Conservation (phyloP, 805 yeast genomes). For the Lipomyces kockii region DNA sequence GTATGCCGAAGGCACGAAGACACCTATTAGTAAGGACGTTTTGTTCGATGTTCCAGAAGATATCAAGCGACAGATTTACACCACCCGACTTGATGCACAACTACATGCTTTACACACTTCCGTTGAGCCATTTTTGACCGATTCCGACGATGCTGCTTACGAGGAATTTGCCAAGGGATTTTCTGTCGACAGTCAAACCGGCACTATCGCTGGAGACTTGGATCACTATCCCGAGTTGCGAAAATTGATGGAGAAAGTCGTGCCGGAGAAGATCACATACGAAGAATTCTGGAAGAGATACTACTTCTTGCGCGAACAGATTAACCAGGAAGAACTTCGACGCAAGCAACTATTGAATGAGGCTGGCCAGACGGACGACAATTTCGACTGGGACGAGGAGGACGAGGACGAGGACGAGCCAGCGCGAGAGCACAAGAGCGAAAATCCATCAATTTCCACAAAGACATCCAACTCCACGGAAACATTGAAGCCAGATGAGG, state of each 20-base stretch:
- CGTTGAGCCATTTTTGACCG: constrained; percentile 51
- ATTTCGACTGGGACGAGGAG: constrained; percentile 51
- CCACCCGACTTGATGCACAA: constrained; percentile 65
- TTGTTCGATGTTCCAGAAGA: constrained; percentile 30
- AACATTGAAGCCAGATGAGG: constrained; percentile 19
- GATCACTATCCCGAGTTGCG: constrained; percentile 57
- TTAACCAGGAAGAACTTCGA: constrained; percentile 65
- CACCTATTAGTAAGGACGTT: constrained; percentile 23
- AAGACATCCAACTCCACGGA: constrained; percentile 24
- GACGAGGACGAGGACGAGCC: constrained; percentile 51
- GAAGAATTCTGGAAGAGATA: constrained; percentile 77
- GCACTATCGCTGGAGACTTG: constrained; percentile 56
- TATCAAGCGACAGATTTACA: constrained; percentile 35
- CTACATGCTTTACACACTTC: constrained; percentile 59
- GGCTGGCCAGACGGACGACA: constrained; percentile 50
- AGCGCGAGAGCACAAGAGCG: constrained; percentile 40
- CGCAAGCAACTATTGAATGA: constrained; percentile 63
- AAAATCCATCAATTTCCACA: constrained; percentile 15
- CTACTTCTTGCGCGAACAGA: constrained; percentile 57
- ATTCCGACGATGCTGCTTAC: constrained; percentile 44
- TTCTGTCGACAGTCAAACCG: constrained; percentile 54
- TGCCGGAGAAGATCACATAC: constrained; percentile 65
- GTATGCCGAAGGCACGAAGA: constrained; percentile 1
- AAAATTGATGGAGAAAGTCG: constrained; percentile 62
- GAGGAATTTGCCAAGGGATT: constrained; percentile 49